Evolutionary conservation across 1,139 yeast genomes (phyloP).

Genomic region (Nakaseomyces uthaithaninus): DNA sequence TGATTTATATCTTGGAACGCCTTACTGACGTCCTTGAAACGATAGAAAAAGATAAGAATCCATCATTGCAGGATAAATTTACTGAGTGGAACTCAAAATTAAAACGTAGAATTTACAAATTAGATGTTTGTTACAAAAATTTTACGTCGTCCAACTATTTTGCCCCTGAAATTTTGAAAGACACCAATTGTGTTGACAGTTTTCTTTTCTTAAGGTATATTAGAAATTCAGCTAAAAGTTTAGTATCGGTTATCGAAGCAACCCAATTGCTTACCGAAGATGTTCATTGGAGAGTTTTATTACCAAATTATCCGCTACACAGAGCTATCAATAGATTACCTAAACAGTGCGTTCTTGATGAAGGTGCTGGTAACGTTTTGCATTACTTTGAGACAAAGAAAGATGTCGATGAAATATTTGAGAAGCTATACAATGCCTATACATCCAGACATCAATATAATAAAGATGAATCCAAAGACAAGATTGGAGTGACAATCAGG

Average conservation of each 20-base stretch:
- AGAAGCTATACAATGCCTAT: slow-evolving; percentile 36
- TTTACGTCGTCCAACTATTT: slow-evolving; percentile 33
- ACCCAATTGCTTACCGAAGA: slow-evolving; percentile 18
- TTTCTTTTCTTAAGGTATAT: slow-evolving; percentile 34
- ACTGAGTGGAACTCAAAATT: slow-evolving; percentile 16
- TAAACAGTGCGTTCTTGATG: slow-evolving; percentile 38
- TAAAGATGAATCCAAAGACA: slow-evolving; percentile 10
- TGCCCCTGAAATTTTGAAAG: slow-evolving; percentile 30
- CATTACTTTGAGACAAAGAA: slow-evolving; percentile 37
- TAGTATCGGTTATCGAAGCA: slow-evolving; percentile 22
- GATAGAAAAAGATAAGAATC: slow-evolving; percentile 8
- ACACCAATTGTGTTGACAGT: slow-evolving; percentile 31
- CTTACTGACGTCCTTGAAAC: slow-evolving; percentile 21
- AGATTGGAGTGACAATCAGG: slow-evolving; percentile 20
- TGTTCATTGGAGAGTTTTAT: slow-evolving; percentile 31
- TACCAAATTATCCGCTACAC: slow-evolving; percentile 36
- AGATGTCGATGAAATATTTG: slow-evolving; percentile 44
- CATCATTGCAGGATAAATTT: slow-evolving; percentile 9
- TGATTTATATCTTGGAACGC: slow-evolving; percentile 28
- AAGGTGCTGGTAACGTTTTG: slow-evolving; percentile 40
- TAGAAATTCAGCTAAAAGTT: slow-evolving; percentile 34
- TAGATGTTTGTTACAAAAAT: slow-evolving; percentile 32
- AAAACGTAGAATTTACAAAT: slow-evolving; percentile 25
- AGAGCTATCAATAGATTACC: slow-evolving; percentile 38
- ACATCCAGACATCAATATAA: slow-evolving; percentile 33